phyloP scores from a whole-genome alignment of 1,284 basidiomycete species.

The Cutaneotrichosporon sp. region DNA sequence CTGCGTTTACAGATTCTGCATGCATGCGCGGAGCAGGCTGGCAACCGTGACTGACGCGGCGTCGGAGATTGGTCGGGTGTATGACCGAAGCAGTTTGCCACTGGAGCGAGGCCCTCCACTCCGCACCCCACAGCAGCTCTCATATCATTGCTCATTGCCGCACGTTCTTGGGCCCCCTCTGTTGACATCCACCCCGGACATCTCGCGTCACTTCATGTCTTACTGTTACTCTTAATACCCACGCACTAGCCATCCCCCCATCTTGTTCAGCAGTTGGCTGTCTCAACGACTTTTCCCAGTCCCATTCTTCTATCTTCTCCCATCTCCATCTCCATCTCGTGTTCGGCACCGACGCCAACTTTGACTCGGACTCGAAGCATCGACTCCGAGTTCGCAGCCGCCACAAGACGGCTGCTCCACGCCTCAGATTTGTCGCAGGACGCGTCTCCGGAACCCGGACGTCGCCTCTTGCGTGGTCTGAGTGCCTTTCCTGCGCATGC shows the following conservation, averaged over 20 bases:
- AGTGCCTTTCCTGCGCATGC: constrained; percentile 36
- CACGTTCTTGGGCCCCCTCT: neutral
- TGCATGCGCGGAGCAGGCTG: neutral
- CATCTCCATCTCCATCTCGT: neutral
- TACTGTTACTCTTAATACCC: too few relatives aligned
- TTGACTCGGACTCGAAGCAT: neutral
- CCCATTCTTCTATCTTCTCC: neutral
- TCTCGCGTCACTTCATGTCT: too few relatives aligned
- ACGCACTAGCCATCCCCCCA: too few relatives aligned
- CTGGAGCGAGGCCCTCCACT: neutral
- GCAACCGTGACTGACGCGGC: neutral
- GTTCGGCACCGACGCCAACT: neutral
- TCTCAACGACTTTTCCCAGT: too few relatives aligned
- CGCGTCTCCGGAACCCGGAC: neutral
- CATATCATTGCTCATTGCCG: neutral
- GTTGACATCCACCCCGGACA: constrained; percentile 1
- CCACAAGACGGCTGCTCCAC: neutral
- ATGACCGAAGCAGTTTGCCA: constrained; percentile 1
- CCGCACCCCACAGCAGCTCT: neutral
- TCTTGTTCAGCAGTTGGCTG: too few relatives aligned
- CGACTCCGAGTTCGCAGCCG: neutral
- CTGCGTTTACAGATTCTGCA: too few relatives aligned
- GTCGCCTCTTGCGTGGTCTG: constrained; percentile 12
- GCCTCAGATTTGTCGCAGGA: neutral
- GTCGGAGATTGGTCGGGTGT: too few relatives aligned